These are phyloP conservation scores for Sutorius eximius DNA, from an alignment of 1,284 basidiomycete genomes.

Conservation along the genomic window DNA sequence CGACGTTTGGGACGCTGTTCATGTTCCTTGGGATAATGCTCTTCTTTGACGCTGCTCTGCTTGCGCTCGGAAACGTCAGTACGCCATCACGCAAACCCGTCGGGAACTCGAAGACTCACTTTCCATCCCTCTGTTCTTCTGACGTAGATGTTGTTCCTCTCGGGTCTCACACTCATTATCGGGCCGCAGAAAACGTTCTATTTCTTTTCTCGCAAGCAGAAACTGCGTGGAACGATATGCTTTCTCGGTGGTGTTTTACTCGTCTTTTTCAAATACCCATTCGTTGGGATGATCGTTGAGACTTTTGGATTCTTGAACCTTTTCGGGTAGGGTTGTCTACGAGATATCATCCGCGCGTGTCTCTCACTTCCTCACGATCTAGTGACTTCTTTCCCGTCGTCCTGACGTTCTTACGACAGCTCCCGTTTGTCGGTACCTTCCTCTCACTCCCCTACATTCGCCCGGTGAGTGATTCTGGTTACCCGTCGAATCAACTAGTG, in stretches of 20 bases:
- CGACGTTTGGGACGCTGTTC: constrained; percentile 96
- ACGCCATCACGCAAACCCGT: background rate
- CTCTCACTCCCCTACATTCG: constrained; percentile 86
- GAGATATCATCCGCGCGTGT: background rate
- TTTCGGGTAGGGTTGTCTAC: constrained; percentile 77
- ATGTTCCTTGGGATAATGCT: constrained; percentile 95
- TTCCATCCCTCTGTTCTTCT: background rate
- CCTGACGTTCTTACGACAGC: constrained; percentile 91
- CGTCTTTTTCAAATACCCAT: constrained; percentile 91
- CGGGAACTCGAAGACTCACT: background rate
- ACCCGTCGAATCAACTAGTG: constrained; percentile 5
- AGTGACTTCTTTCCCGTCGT: constrained; percentile 99
- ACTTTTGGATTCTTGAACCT: constrained; percentile 96
- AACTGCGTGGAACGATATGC: constrained; percentile 90
- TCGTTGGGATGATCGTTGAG: constrained; percentile 92
- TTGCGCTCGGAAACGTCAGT: constrained; percentile 91
- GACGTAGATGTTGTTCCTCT: constrained; percentile 83
- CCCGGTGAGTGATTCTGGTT: constrained; percentile 45
- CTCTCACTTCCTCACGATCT: constrained; percentile 19
- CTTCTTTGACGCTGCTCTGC: constrained; percentile 96
- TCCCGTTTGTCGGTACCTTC: constrained; percentile 89
- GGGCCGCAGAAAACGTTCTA: constrained; percentile 96
- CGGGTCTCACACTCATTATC: constrained; percentile 91
- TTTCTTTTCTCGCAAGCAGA: constrained; percentile 97
- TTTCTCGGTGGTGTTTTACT: constrained; percentile 89